phyloP scores from a whole-genome alignment of 1,284 basidiomycete species.

The Somion occarium region DNA sequence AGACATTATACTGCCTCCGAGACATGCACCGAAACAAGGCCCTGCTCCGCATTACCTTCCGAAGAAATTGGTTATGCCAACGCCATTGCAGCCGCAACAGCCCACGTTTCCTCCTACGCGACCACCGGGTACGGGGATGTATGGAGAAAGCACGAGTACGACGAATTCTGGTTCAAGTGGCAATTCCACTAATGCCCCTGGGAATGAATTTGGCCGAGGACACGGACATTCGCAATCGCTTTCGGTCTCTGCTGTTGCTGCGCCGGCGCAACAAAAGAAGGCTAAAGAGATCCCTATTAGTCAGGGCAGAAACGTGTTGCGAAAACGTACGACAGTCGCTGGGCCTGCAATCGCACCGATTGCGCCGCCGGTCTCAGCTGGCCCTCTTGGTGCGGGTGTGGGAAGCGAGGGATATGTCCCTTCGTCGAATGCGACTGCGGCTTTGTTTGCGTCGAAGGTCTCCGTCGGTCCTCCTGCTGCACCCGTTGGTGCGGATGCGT shows the following conservation, averaged over 20 bases:
- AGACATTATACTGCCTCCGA: slow-evolving; percentile 26
- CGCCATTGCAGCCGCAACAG: slow-evolving; percentile 37
- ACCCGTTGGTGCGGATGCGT: slow-evolving; percentile 3
- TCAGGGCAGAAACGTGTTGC: slow-evolving; percentile 9
- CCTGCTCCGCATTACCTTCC: slow-evolving; percentile 45
- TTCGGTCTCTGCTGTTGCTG: slow-evolving; percentile 7
- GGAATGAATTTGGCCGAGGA: background rate
- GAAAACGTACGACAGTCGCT: slow-evolving; percentile 9
- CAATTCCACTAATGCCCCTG: background rate
- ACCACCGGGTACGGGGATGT: slow-evolving; percentile 3
- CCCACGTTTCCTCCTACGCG: slow-evolving; percentile 6
- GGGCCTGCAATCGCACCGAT: background rate
- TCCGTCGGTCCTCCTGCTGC: background rate
- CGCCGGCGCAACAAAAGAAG: slow-evolving; percentile 2
- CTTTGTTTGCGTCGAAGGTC: slow-evolving; percentile 10
- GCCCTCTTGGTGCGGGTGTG: background rate
- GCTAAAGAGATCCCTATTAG: slow-evolving; percentile 16
- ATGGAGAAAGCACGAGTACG: slow-evolving; percentile 2
- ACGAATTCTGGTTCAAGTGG: background rate
- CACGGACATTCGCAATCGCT: background rate
- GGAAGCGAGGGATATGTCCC: slow-evolving; percentile 3
- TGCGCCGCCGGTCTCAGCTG: background rate
- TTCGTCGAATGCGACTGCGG: slow-evolving; percentile 4
- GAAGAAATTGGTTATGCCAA: slow-evolving; percentile 62
- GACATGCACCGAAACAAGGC: slow-evolving; percentile 12